A percentile compares a stretch with the other conserved stretches of the same genome.
Conservation (phyloP, 306 rosid species). For the Trichosanthes truncata region DNA sequence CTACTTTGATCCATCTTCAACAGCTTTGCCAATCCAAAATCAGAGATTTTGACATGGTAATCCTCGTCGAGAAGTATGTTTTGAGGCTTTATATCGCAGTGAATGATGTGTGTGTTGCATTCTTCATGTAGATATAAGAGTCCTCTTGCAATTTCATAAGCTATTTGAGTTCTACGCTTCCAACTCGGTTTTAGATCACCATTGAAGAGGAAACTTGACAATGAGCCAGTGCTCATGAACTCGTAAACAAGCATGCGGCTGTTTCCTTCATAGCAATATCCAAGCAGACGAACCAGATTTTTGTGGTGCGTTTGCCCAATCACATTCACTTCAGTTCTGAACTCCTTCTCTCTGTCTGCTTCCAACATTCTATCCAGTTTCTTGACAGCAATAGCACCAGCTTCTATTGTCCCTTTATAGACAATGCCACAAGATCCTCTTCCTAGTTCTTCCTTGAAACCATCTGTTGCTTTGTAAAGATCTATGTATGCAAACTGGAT, state of each 20-base stretch:
- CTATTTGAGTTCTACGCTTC: conserved; percentile 22
- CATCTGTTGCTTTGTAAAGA: conserved; percentile 14
- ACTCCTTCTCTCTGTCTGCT: conserved; percentile 21
- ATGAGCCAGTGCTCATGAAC: conserved; percentile 28
- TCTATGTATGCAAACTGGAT: conserved; percentile 14
- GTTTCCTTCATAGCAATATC: conserved; percentile 28
- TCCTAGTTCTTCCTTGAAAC: conserved; percentile 28
- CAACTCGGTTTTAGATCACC: conserved; percentile 19
- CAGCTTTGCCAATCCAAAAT: conserved; percentile 32
- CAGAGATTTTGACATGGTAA: conserved; percentile 20
- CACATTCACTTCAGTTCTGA: conserved; percentile 15
- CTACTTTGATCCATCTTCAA: neutral
- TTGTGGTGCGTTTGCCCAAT: conserved; percentile 24
- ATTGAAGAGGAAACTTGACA: conserved; percentile 18
- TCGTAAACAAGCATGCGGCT: conserved; percentile 27
- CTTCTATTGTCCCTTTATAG: neutral
- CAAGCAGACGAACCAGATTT: conserved; percentile 22
- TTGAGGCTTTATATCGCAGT: conserved; percentile 16
- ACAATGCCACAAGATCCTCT: conserved; percentile 25
- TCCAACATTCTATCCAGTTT: conserved; percentile 11
- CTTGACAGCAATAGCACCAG: conserved; percentile 19
- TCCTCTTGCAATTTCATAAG: conserved; percentile 1
- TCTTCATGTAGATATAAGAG: conserved; percentile 18
- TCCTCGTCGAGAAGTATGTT: conserved; percentile 28
- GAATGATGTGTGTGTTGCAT: conserved; percentile 22